These are phyloP conservation scores for Fusarium acutatum DNA, from an alignment of 2,329 filamentous ascomycete genomes.

Conservation along the genomic window DNA sequence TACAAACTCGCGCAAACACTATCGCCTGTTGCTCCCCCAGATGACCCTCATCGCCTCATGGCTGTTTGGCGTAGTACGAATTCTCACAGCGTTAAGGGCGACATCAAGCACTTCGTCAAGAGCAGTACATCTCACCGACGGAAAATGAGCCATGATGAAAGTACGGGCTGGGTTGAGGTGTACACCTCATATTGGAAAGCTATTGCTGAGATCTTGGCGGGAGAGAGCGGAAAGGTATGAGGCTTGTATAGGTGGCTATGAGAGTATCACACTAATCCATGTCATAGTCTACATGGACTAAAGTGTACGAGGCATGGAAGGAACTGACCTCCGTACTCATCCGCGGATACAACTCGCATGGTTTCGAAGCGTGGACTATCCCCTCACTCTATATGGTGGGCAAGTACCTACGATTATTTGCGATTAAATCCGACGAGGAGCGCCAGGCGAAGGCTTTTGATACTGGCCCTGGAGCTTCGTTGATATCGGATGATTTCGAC, in stretches of 20 bases:
- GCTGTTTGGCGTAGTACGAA: constrained; percentile 78
- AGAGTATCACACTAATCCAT: constrained; percentile 22
- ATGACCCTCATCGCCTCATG: constrained; percentile 71
- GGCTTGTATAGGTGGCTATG: too few relatives aligned
- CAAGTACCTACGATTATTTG: constrained; percentile 86
- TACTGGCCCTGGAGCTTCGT: constrained; percentile 50
- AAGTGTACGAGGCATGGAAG: constrained; percentile 89
- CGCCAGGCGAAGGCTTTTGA: constrained; percentile 51
- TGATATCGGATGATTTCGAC: constrained; percentile 84
- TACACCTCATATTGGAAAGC: constrained; percentile 87
- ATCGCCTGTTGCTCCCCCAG: constrained; percentile 71
- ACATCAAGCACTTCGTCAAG: constrained; percentile 77
- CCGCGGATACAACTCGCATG: constrained; percentile 78
- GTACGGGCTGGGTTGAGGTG: constrained; percentile 85
- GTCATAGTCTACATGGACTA: constrained; percentile 72
- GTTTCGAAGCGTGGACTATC: constrained; percentile 90
- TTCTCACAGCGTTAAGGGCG: constrained; percentile 68
- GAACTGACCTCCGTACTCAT: constrained; percentile 80
- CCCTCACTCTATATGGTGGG: constrained; percentile 89
- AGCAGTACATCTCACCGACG: constrained; percentile 64
- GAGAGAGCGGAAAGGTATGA: constrained; percentile 50
- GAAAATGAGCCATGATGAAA: constrained; percentile 71
- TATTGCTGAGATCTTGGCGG: constrained; percentile 74
- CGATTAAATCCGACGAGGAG: constrained; percentile 87
- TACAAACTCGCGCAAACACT: constrained; percentile 78